A percentile compares a stretch with the other conserved stretches of the same genome.
Evolutionary conservation across 2,329 filamentous ascomycete genomes (phyloP).

Genomic region (Trichoderma semiorbis): DNA sequence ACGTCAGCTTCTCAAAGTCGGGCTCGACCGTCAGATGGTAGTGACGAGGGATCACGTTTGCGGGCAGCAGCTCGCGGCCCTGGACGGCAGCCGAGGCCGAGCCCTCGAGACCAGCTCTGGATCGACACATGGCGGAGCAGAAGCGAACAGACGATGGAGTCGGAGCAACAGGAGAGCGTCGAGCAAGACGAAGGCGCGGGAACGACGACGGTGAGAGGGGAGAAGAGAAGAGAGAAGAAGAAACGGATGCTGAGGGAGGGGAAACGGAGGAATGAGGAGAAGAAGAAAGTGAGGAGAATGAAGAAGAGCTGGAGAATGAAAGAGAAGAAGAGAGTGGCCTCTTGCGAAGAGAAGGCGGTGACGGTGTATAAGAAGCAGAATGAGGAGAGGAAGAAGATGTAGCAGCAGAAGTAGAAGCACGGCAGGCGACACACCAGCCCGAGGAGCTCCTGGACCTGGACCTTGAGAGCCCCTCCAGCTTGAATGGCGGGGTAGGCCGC

Average conservation of each 20-base stretch:
- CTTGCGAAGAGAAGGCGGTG: not conserved
- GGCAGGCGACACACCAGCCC: not conserved
- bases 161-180: not conserved
- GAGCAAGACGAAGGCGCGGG: not conserved
- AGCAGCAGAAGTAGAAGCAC: not conserved
- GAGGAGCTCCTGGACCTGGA: not conserved
- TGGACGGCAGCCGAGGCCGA: constrained; percentile 23
- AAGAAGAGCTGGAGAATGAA: not conserved
- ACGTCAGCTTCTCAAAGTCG: constrained; percentile 82
- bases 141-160: constrained; percentile 6
- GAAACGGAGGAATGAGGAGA: not conserved
- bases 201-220: not conserved
- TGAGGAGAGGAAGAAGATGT: not conserved
- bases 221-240: not conserved
- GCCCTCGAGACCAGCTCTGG: constrained; percentile 17
- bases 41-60: constrained; percentile 87
- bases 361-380: not conserved
- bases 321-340: not conserved
- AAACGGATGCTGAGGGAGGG: not conserved
- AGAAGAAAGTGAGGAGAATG: not conserved
- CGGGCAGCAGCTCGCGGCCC: constrained; percentile 76
- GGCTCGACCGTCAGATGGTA: constrained; percentile 92
- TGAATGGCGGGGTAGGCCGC: constrained; percentile 3
- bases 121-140: constrained; percentile 19
- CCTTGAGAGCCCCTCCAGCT: not conserved